Evolutionary conservation across 306 rosid genomes (phyloP).

Genomic region (Leucaena leucocephala): DNA sequence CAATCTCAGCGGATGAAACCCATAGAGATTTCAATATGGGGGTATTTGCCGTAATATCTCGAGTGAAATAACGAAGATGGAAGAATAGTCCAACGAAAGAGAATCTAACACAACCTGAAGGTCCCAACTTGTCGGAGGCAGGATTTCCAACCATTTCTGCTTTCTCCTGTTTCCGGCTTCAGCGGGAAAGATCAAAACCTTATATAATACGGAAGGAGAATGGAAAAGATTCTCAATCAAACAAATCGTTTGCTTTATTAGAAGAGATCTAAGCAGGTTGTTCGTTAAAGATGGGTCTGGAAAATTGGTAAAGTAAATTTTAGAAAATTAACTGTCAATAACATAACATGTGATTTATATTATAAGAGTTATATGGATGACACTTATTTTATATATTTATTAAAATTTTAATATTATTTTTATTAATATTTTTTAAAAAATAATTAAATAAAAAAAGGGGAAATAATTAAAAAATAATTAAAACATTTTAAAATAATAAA

Average conservation of each 20-base stretch:
- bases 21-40: neutral
- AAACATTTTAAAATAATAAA: too few relatives aligned
- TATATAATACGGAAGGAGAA: neutral
- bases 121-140: slow-evolving; percentile 39
- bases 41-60: neutral
- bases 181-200: neutral
- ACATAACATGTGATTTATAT: too few relatives aligned
- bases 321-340: neutral
- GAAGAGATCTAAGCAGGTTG: too few relatives aligned
- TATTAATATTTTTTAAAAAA: too few relatives aligned
- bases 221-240: too few relatives aligned
- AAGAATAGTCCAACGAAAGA: neutral
- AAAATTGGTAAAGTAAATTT: neutral
- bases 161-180: neutral
- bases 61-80: neutral
- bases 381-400: too few relatives aligned
- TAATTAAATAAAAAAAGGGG: too few relatives aligned
- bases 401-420: too few relatives aligned
- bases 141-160: slow-evolving; percentile 49
- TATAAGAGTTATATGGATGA: too few relatives aligned
- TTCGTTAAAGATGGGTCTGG: neutral
- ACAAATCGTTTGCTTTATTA: neutral
- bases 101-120: slow-evolving; percentile 46
- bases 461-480: too few relatives aligned
- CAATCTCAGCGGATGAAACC: neutral